phyloP scores from a whole-genome alignment of 1,284 basidiomycete genomes.

The Pterulicium gracile region DNA sequence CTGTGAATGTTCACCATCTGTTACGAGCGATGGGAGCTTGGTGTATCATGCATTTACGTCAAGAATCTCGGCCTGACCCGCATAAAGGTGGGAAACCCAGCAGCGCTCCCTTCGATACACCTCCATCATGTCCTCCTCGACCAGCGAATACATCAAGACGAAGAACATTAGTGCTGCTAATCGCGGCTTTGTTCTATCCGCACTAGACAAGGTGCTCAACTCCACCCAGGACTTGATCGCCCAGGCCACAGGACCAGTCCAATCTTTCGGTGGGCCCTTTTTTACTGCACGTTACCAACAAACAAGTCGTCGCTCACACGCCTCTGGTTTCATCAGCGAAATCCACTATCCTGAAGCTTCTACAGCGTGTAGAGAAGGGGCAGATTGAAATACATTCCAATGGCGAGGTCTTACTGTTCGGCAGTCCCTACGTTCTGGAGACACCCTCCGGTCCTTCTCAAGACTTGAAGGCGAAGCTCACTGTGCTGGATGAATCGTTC shows the following conservation, averaged over 20 bases:
- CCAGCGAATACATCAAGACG: constrained; percentile 10
- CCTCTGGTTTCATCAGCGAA: constrained; percentile 8
- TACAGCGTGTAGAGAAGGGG: constrained; percentile 21
- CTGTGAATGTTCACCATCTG: too few relatives aligned
- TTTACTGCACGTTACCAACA: too few relatives aligned
- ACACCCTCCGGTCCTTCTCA: constrained; percentile 10
- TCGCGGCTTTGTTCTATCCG: constrained; percentile 6
- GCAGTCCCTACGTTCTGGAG: constrained; percentile 17
- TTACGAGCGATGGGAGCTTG: too few relatives aligned
- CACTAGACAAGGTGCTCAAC: constrained; percentile 7
- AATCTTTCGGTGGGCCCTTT: too few relatives aligned
- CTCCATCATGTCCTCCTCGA: constrained; percentile 7
- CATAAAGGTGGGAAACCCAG: too few relatives aligned
- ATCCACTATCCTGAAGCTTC: constrained; percentile 11
- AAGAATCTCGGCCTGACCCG: too few relatives aligned
- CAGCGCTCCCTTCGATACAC: too few relatives aligned
- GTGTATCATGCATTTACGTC: too few relatives aligned
- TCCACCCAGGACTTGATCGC: constrained; percentile 7
- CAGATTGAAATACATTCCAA: constrained; percentile 17
- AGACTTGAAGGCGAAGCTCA: constrained; percentile 11
- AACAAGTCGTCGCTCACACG: background rate
- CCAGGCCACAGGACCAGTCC: too few relatives aligned
- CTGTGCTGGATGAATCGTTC: constrained; percentile 13
- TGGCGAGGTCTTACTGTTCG: constrained; percentile 14
- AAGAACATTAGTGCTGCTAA: constrained; percentile 6